phyloP scores from a whole-genome alignment of 148 eudicot species.

The Limonium bicolor region DNA sequence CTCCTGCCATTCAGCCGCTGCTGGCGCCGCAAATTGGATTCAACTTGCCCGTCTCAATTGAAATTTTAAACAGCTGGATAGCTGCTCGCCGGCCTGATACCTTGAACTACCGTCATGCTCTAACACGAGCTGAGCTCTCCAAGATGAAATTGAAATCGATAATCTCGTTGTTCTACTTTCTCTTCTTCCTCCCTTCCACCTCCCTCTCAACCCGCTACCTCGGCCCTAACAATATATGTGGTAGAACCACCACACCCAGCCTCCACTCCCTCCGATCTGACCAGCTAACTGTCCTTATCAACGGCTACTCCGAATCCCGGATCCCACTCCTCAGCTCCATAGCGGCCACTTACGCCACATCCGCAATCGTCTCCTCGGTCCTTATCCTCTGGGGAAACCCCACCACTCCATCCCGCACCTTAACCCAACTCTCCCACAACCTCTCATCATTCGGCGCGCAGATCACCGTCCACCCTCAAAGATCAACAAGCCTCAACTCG shows the following conservation, averaged over 20 bases:
- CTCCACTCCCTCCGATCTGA: slow-evolving; percentile 32
- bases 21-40: too few relatives aligned
- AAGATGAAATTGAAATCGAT: not conserved
- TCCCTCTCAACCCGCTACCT: slow-evolving; percentile 8
- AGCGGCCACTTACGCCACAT: slow-evolving; percentile 46
- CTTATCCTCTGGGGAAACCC: slow-evolving; percentile 67
- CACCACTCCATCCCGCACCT: slow-evolving; percentile 29
- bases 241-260: slow-evolving; percentile 15
- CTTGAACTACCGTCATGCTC: too few relatives aligned
- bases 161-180: not conserved
- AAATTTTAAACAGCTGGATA: too few relatives aligned
- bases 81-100: too few relatives aligned
- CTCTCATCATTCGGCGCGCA: slow-evolving; percentile 43
- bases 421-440: slow-evolving; percentile 34
- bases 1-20: too few relatives aligned
- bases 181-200: slow-evolving; percentile 6
- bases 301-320: slow-evolving; percentile 68
- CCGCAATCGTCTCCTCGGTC: slow-evolving; percentile 33
- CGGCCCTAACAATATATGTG: slow-evolving; percentile 18
- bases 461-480: slow-evolving; percentile 33
- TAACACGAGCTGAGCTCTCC: too few relatives aligned
- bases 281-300: slow-evolving; percentile 59
- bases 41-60: too few relatives aligned
- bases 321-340: slow-evolving; percentile 49
- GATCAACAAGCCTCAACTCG: slow-evolving; percentile 39